Base-by-base conservation (phyloP, 495 filamentous ascomycete genomes). In the Pseudevernia furfuracea region DNA sequence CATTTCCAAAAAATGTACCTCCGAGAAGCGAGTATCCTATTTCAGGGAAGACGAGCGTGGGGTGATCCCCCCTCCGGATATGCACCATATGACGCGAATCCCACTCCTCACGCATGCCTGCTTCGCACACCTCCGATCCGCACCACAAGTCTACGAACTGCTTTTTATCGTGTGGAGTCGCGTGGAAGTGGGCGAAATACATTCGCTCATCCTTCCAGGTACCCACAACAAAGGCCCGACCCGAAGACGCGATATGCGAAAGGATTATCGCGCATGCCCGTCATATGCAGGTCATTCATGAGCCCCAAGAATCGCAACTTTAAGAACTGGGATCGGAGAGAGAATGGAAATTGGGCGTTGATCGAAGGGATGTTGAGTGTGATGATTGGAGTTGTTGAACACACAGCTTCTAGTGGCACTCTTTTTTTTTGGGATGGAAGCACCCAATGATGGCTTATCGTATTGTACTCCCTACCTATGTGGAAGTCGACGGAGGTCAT, bases 181-280 rank as follows among this genome's bases (percentile, higher is more conserved):
- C 12, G n/a, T 9, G 7, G n/a, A 0, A 1, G 44, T 12, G 7
- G n/a, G 0, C 1, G n/a, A 25, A 48, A 12, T 12, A 1, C n/a
- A 48, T 48, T 23, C 44, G n/a, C n/a, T 12, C n/a, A 25, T 2
- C 10, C 1, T 25, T 48, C 48, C 48, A 52, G 48, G 48, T 52
- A 52, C 48, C 48, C 48, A 52, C 23, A 30, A 9, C 48, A 30
- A 30, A 21, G 48, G 48, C 48, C 48, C 48, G 48, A 30, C 48
- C 48, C 48, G 48, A 52, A 15, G 2, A 15, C 23, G 48, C 48
- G 48, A 52, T 6, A 52, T 5, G 23, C 48, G 48, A 30, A 30
- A 0, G 23, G 25, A 49, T 49, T 25, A 2, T 49, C 46, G 46
- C 46, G 9, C 14, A n/a, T 9, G 17, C 6, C 0, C 3, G 23